Evolutionary conservation across 345 rosid species (phyloP), one percentile per base, ranked within the genome.

Genomic region (Mercurialis annua): DNA sequence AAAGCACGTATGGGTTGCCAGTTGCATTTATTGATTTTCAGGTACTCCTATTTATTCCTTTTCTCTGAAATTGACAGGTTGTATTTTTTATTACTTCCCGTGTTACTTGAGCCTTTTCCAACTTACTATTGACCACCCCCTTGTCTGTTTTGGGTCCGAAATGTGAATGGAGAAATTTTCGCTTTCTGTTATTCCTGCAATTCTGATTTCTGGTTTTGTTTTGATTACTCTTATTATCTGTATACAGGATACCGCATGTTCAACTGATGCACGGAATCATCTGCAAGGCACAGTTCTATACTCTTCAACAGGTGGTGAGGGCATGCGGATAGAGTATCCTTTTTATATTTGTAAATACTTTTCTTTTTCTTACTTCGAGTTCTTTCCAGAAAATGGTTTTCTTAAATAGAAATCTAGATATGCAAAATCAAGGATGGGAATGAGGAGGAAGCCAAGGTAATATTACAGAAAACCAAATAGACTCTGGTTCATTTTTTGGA

Each of bases 21-120:
- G 92, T 92, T 76, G 97, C 97, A 74, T 88, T 92, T 80, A 89
- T 90, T 63, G 97, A 92, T 79, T 90, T 90, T 62, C 89, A 85
- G 98, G 96, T 92, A 75, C 50, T 23, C 38, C 21, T 61, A 23
- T 5, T 40, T 6, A 10, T 11, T 40, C 12, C 9, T 40, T 16
- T 43, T 10, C 23, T 20, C 27, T n/a, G 10, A 6, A n/a, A 40
- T 60, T 36, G 16, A 59, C 34, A 18, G 14, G 26, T 33, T 31
- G 21, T 57, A 57, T 2, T 57, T 55, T 30, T 30, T 6, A 1
- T 4, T 23, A 15, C 5, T 16, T 21, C 0, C 20, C 26, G 17
- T 24, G 51, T 49, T 4, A 42, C 5, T 11, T 27, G 21, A 24
- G 14, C 31, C 17, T 2, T 34, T 2, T 16, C 31, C 14, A 11